Evolutionary conservation across 148 eudicot species (phyloP).

Genomic region (Silene latifolia): DNA sequence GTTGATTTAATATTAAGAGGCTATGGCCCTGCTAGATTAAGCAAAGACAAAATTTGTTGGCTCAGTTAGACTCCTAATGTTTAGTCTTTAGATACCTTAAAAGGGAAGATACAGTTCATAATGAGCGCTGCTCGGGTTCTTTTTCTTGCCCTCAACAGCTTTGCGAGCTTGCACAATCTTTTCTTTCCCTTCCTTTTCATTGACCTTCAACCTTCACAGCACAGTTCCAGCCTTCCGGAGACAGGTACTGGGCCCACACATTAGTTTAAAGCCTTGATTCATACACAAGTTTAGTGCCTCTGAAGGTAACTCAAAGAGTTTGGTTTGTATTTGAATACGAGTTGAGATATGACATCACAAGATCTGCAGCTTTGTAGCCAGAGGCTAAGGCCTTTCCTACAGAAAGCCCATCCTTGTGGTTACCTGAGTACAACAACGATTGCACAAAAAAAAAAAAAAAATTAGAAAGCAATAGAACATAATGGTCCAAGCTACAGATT

Average conservation of each 20-base stretch:
- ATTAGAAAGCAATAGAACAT: neutral
- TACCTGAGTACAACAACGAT: conserved; percentile 45
- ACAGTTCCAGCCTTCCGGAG: too few relatives aligned
- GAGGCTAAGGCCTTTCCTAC: conserved; percentile 88
- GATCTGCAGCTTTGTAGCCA: conserved; percentile 86
- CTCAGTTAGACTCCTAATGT: neutral
- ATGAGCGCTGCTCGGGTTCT: neutral
- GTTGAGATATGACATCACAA: conserved; percentile 64
- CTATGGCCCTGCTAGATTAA: too few relatives aligned
- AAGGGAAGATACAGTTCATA: neutral
- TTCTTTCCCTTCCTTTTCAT: neutral
- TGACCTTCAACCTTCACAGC: neutral
- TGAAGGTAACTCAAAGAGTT: neutral
- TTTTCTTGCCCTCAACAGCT: too few relatives aligned
- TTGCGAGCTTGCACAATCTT: neutral
- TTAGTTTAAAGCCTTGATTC: neutral
- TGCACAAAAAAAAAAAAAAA: neutral
- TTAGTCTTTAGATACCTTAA: neutral
- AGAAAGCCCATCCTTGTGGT: conserved; percentile 90
- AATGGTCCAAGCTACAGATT: neutral
- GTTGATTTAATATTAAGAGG: neutral
- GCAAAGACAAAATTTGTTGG: neutral
- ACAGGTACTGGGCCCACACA: too few relatives aligned
- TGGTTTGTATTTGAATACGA: conserved; percentile 35
- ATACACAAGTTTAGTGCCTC: neutral